Conservation (phyloP, 805 yeast species). For the Candida caryicola region DNA sequence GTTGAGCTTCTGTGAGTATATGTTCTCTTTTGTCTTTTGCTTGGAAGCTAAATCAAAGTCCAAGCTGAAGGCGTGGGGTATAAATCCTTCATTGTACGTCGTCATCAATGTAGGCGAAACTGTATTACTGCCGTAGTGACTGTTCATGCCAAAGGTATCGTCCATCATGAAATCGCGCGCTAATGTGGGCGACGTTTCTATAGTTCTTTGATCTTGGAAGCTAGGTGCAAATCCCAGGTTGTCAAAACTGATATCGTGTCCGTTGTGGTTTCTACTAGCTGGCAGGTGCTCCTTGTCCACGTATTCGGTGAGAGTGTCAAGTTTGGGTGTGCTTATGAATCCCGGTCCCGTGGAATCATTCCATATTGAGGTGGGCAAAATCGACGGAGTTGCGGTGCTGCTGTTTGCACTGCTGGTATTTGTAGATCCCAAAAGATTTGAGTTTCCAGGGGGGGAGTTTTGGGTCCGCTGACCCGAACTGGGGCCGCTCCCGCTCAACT, state of each 20-base stretch:
- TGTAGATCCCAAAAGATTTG: constrained; percentile 1
- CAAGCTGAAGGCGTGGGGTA: neutral
- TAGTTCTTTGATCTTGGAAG: neutral
- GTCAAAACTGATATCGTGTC: neutral
- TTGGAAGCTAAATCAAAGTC: neutral
- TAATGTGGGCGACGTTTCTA: neutral
- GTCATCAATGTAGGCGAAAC: neutral
- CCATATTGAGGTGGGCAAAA: constrained; percentile 11
- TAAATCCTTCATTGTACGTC: neutral
- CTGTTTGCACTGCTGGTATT: constrained; percentile 7
- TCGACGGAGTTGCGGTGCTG: constrained; percentile 9
- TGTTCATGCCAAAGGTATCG: neutral
- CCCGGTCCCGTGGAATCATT: constrained; percentile 3
- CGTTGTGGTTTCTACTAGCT: constrained; percentile 1
- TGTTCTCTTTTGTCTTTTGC: constrained; percentile 5
- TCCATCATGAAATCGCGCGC: neutral
- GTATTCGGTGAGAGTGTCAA: constrained; percentile 4
- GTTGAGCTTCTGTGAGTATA: constrained; percentile 14
- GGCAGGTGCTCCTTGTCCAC: constrained; percentile 2
- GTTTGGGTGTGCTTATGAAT: constrained; percentile 1
- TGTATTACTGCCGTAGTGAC: neutral
- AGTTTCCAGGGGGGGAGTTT: neutral
- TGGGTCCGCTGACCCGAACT: neutral
- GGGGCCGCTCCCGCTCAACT: neutral
- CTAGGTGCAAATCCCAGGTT: neutral